A percentile compares a stretch with the other conserved stretches of the same genome.
Conservation (phyloP, 2,329 filamentous ascomycete species). For the Aspergillus sp. region DNA sequence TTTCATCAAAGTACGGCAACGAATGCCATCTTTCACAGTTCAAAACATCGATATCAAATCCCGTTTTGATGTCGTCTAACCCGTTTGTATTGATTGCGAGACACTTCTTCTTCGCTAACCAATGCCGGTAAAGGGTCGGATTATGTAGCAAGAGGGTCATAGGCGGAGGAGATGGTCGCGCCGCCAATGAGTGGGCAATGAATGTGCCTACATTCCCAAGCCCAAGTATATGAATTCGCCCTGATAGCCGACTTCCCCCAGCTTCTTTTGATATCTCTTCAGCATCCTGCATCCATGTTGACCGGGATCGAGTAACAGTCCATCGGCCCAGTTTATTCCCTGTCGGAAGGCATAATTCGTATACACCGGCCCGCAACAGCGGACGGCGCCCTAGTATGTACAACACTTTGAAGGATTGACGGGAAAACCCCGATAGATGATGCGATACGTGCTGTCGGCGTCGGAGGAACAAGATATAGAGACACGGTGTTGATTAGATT, state of each 20-base stretch:
- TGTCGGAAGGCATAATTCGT: constrained; percentile 9
- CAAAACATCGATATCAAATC: constrained; percentile 41
- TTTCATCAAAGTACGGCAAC: constrained; percentile 17
- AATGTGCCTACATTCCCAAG: constrained; percentile 77
- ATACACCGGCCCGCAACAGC: constrained; percentile 23
- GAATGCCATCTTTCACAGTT: constrained; percentile 29
- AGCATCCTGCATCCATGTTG: constrained; percentile 24
- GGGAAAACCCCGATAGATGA: constrained; percentile 8
- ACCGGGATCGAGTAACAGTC: constrained; percentile 11
- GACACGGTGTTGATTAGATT: not conserved
- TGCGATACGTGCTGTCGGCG: not conserved
- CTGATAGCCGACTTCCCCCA: constrained; percentile 21
- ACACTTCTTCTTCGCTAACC: constrained; percentile 24
- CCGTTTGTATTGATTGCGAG: constrained; percentile 35
- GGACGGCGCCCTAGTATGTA: constrained; percentile 28
- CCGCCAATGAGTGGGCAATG: constrained; percentile 67
- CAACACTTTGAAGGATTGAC: constrained; percentile 29
- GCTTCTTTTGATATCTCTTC: constrained; percentile 15
- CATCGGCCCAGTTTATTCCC: not conserved
- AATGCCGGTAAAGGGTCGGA: constrained; percentile 30
- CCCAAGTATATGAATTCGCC: constrained; percentile 71
- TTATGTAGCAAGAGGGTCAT: constrained; percentile 76
- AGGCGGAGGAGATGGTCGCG: constrained; percentile 59
- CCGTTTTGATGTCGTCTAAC: constrained; percentile 37
- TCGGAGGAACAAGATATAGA: not conserved